Base-by-base conservation (phyloP, 768 basidiomycete genomes). In the Naganishia onofrii region DNA sequence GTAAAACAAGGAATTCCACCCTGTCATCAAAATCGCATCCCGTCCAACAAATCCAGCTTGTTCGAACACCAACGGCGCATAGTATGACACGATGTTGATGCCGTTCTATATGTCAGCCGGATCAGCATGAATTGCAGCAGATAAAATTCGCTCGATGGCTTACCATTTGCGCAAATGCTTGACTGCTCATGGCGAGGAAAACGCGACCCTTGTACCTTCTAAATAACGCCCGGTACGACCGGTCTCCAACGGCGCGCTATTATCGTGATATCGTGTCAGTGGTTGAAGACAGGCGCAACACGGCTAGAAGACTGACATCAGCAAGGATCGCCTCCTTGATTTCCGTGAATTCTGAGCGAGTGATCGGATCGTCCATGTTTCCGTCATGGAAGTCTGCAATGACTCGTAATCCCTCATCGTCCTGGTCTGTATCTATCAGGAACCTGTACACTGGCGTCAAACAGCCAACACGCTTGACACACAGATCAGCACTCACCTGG, bases 1-100 rank as follows among this genome's bases (percentile, higher is more conserved):
- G 74, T 82, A 82, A 68, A 76, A 79, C 13, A 81, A n/a, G 8
- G 89, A 87, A 76, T 96, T 97, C 77, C 96, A 90, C 1, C 93
- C 94, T 15, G 93, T 92, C 94, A 97, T 97, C 29, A 97, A 84
- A 71, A 97, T 87, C 15, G 94, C 94, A 76, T 94, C 88, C 48
- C 94, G 86, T 17, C 94, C 94, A 66, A 93, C 85, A 93, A 93
- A 97, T 68, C 94, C 94, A 48, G 52, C 54, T 60, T 92, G 89
- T 85, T 96, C 92, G 75, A 97, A 97, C 8, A 97, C 93, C 31
- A 71, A 31, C 9, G 70, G 70, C 17, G 70, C 70, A 26, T 71
- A 71, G 28, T 71, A 71, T 13, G 66, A 67, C 1, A 71, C 60
- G 31, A 76, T 90, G 78, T 94, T 96, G 76, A 96, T 97, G 70